These are phyloP conservation scores for Chaetomiaceae sp. DNA, from an alignment of 2,329 filamentous ascomycete genomes.

Conservation along the genomic window DNA sequence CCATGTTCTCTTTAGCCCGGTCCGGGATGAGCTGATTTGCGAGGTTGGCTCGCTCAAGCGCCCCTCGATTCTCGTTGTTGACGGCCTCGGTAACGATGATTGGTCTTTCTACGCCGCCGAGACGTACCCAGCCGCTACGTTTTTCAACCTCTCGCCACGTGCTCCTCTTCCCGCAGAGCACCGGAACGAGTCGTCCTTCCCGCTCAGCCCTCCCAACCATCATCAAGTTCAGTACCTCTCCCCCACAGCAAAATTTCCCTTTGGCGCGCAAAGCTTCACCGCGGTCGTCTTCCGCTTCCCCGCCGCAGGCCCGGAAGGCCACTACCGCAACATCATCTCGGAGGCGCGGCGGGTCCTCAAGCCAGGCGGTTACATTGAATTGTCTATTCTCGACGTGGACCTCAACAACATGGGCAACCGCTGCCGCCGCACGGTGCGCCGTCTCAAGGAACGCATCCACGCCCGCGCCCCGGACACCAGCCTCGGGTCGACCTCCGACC, in stretches of 20 bases:
- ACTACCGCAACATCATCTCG: conserved; percentile 66
- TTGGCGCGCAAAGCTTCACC: conserved; percentile 70
- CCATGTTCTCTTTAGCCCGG: conserved; percentile 76
- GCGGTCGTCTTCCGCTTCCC: conserved; percentile 76
- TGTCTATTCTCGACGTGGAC: conserved; percentile 73
- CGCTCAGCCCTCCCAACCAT: conserved; percentile 62
- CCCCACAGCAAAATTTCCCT: conserved; percentile 65
- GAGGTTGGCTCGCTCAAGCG: conserved; percentile 48
- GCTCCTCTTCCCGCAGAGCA: conserved; percentile 47
- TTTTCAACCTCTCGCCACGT: conserved; percentile 69
- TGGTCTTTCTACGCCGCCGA: conserved; percentile 85
- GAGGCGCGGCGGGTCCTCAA: conserved; percentile 75
- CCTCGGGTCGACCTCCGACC: conserved; percentile 56
- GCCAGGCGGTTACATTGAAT: conserved; percentile 73
- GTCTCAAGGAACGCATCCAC: conserved; percentile 67
- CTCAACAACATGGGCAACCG: conserved; percentile 76
- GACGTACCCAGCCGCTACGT: conserved; percentile 68
- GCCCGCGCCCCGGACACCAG: conserved; percentile 55
- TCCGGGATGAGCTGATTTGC: conserved; percentile 64
- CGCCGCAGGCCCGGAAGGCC: conserved; percentile 59
- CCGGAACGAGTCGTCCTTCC: conserved; percentile 43
- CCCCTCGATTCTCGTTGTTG: conserved; percentile 68
- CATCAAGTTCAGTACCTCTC: conserved; percentile 67
- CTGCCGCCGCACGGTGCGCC: conserved; percentile 63
- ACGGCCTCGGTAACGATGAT: conserved; percentile 81